Base-by-base conservation (phyloP, 2,329 filamentous ascomycete species). In the Neonectria neomacrospora region DNA sequence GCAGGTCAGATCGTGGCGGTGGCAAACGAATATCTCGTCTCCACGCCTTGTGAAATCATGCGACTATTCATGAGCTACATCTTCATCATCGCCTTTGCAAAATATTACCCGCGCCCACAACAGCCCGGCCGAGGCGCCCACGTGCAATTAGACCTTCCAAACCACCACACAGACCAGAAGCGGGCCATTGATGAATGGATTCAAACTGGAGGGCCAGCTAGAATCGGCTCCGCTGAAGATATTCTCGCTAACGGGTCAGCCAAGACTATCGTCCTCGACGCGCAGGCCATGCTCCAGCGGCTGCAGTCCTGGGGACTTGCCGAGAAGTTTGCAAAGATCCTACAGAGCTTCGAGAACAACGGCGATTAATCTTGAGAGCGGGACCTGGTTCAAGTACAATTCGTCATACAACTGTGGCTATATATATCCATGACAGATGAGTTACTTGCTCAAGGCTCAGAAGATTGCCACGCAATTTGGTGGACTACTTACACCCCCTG, bases 381-480 rank as follows among this genome's bases (percentile, higher is more conserved):
- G 34, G 7, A 10, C 18, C 16, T 5, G 2, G 4, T 5, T 10
- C 10, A 20, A 34, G 14, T 22, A 12, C 3, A 47, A 14, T 22
- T 34, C n/a, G 12, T 55, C 2, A 12, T 37, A 47, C 18, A 42
- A 32, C 14, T 30, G 28, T 22, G n/a, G n/a, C n/a, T 39, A 22
- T 22, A 34, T 26, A 18, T 23, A 20, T 18, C 6, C 10, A 1
- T 3, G n/a, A n/a, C 6, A 18, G 1, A 28, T n/a, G 8, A 18
- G 42, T 50, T 30, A 14, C 53, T 11, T 18, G 18, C 8, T 3
- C 23, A 6, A 37, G 23, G 34, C 20, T 51, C 48, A 83, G 32
- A 82, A 79, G 26, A 82, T 80, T 20, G 80, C 80, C 32, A 82
- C 71, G 5, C 77, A 79, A 65, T 82, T 82, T 9, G 81, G 79